Conservation (phyloP, 176 grass and related monocot species). For the maize (Zea mays) region Zm-B73-REFERENCE-NAM-5.0 NC_050103.1:4855501-4856000, state of each 20-base stretch:
- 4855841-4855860: conserved; percentile 28
- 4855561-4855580: conserved; percentile 46
- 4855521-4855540: conserved; percentile 73
- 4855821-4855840: neutral
- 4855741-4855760: neutral
- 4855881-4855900: conserved; percentile 1
- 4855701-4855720: neutral
- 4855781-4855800: neutral
- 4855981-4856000: conserved; percentile 38
- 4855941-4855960: conserved; percentile 24
- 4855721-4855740: neutral
- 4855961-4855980: neutral
- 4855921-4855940: conserved; percentile 21
- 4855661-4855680: conserved; percentile 6
- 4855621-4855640: conserved; percentile 13
- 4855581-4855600: conserved; percentile 83
- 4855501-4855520: conserved; percentile 66
- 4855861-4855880: conserved; percentile 28
- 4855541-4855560: conserved; percentile 18
- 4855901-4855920: neutral
- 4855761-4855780: neutral
- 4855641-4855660: conserved; percentile 32
- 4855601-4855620: conserved; percentile 59
- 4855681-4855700: neutral
- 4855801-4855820: neutral